These are phyloP conservation scores for Henckelia pumila DNA, from an alignment of 257 asterid genomes.

Conservation along the genomic window DNA sequence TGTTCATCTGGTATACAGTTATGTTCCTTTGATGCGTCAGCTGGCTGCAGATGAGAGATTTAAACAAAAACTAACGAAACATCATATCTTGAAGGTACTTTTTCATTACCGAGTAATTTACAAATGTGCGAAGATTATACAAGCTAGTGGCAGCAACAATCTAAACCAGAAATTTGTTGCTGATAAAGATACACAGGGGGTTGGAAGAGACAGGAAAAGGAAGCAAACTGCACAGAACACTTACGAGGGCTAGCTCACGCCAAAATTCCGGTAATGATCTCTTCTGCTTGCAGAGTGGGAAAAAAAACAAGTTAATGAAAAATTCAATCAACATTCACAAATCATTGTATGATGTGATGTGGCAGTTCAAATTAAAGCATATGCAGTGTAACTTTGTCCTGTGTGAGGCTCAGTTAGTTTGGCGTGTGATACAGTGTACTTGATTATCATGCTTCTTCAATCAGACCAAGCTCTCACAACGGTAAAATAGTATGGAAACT, in stretches of 20 bases:
- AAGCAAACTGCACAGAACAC: conserved; percentile 32
- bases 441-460: conserved; percentile 14
- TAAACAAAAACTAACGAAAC: conserved; percentile 8
- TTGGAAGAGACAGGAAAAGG: conserved; percentile 20
- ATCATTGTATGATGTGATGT: neutral
- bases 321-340: conserved; percentile 6
- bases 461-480: conserved; percentile 1
- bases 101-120: conserved; percentile 3
- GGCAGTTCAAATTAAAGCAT: conserved; percentile 11
- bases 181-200: conserved; percentile 2
- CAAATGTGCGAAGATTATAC: neutral
- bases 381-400: neutral
- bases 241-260: conserved; percentile 82
- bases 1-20: conserved; percentile 99
- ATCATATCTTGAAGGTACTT: neutral
- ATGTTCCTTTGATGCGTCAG: conserved; percentile 71
- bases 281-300: conserved; percentile 49
- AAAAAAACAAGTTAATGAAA: conserved; percentile 24
- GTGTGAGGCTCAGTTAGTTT: neutral
- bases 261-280: conserved; percentile 95
- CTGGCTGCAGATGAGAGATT: conserved; percentile 57
- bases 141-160: neutral
- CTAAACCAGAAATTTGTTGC: neutral
- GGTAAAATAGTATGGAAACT: neutral
- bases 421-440: neutral